Base-by-base conservation (phyloP, 2,329 filamentous ascomycete genomes). In the Macroventuria anomochaeta region DNA sequence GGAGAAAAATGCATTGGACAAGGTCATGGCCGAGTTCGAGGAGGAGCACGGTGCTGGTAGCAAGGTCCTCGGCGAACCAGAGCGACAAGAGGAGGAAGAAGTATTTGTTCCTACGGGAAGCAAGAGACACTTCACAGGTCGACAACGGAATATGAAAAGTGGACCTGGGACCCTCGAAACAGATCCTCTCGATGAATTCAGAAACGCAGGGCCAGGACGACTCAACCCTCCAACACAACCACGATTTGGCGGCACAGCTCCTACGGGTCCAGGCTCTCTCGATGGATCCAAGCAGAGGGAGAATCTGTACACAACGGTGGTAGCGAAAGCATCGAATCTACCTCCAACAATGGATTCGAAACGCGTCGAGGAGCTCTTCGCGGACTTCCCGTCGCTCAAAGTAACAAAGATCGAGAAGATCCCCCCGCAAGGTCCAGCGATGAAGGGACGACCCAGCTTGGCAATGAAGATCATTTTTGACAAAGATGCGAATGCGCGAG, bases 401-500 rank as follows among this genome's bases (percentile, higher is more conserved):
- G 62, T 73, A 23, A 63, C 64, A 25, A 67, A 68, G 32, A 61
- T 72, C 23, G 70, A 74, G 42, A 67, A 57, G 33, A 55, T 70
- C 8, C 57, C 63, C 5, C 59, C 67, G 2, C 62, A 64, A 29
- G 59, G 59, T 11, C 57, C 65, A 3, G 52, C 61, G 17, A 52
- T 41, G 1, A 61, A 57, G 15, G 62, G 61, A 11, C 61, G 68
- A 25, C 66, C 68, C 17, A 63, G 65, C 7, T 62, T 57, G 23
- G 55, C 65, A 3, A 70, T 72, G 66, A 71, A 70, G 41, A 57
- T 73, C 28, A 64, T 62, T 7, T 74, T 74, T 44, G 69, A 71
- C 50, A 69, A 69, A 26, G 63, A 66, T 21, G 65, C 68, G 2
- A 65, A 40, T 8, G 60, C 63, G 29, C 53, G 62, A 38, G 66